Evolutionary conservation across 768 basidiomycete species (phyloP).

Genomic region (Neoboletus subvelutipes): DNA sequence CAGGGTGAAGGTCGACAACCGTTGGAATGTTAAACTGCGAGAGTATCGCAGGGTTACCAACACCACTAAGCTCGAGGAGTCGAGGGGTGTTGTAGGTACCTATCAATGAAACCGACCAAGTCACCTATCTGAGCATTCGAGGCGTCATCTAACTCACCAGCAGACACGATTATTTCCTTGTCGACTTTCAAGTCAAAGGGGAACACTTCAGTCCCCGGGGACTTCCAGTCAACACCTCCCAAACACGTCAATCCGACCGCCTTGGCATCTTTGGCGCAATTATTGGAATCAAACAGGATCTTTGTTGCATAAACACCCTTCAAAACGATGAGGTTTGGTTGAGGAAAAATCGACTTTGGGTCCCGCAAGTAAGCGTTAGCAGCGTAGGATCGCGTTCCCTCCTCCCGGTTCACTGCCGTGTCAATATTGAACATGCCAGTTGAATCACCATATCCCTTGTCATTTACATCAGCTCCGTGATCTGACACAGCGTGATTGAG

Average conservation of each 20-base stretch:
- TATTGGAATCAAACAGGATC: constrained; percentile 8
- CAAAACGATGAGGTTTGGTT: constrained; percentile 10
- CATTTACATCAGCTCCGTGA: background rate
- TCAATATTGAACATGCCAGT: constrained; percentile 23
- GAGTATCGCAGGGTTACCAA: constrained; percentile 16
- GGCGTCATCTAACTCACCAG: background rate
- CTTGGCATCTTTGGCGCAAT: background rate
- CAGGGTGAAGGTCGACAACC: constrained; percentile 14
- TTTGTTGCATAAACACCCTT: constrained; percentile 10
- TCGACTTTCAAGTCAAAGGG: background rate
- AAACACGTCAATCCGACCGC: constrained; percentile 14
- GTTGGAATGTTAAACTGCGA: constrained; percentile 7
- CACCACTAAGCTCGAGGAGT: constrained; percentile 20
- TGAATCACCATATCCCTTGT: constrained; percentile 12
- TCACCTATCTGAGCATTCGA: background rate
- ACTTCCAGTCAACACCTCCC: constrained; percentile 13
- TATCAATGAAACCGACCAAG: background rate
- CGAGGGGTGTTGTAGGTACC: constrained; percentile 19
- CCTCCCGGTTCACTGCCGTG: constrained; percentile 13
- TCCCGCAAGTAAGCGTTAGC: constrained; percentile 17
- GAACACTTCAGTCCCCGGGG: background rate
- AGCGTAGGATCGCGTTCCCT: constrained; percentile 19
- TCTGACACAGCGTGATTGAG: background rate
- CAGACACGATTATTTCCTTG: constrained; percentile 8
- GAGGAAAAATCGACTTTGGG: constrained; percentile 9